A percentile compares a stretch with the other conserved stretches of the same genome.
Conservation (phyloP, 345 rosid genomes). For the Bruguiera sexangula region DNA sequence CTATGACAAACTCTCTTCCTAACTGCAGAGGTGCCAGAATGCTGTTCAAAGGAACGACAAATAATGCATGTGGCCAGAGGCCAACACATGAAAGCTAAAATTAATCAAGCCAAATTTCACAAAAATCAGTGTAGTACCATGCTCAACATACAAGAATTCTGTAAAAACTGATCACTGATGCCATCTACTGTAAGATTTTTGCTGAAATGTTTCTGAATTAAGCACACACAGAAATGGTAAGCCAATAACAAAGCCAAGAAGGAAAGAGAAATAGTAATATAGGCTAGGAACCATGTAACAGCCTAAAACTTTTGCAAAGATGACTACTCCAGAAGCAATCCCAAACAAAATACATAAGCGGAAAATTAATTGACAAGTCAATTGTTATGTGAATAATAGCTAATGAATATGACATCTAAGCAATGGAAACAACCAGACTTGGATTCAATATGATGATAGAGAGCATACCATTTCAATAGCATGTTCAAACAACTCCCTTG, state of each 20-base stretch:
- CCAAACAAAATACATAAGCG: neutral
- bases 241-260: too few species aligned
- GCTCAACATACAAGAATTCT: too few species aligned
- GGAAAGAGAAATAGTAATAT: neutral
- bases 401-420: neutral
- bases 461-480: conserved; percentile 75
- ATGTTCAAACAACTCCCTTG: conserved; percentile 91
- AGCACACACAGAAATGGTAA: too few species aligned
- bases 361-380: neutral
- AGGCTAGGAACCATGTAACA: neutral
- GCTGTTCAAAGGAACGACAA: neutral
- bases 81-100: too few species aligned
- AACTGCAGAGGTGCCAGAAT: neutral
- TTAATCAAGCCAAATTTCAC: too few species aligned
- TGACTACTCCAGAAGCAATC: neutral
- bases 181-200: too few species aligned
- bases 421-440: neutral
- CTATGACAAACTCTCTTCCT: neutral
- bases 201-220: too few species aligned
- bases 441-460: conserved; percentile 1
- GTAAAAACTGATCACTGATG: too few species aligned
- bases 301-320: neutral
- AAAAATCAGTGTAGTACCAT: too few species aligned
- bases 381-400: neutral
- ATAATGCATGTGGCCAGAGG: neutral